A percentile compares a stretch with the other conserved stretches of the same genome.
phyloP scores from a whole-genome alignment of 2,329 filamentous ascomycete genomes.

The Alternaria arborescens region DNA sequence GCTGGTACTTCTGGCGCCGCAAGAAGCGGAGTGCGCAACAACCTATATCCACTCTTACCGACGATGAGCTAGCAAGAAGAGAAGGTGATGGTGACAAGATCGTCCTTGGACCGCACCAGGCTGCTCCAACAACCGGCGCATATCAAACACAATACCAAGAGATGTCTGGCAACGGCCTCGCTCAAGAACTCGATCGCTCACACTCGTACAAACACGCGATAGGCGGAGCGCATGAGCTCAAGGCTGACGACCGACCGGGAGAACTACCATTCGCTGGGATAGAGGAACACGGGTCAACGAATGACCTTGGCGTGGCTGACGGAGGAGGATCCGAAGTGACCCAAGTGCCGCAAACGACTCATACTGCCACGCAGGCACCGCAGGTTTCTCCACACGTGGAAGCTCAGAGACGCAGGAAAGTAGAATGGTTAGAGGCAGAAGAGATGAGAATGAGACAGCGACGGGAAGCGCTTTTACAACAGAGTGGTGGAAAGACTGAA shows the following conservation, averaged over 20 bases:
- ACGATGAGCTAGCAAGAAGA: background rate
- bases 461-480: conserved; percentile 5
- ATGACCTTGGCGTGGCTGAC: background rate
- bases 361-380: background rate
- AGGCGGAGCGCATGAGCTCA: background rate
- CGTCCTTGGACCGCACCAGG: background rate
- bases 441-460: conserved; percentile 15
- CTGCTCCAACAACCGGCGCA: background rate
- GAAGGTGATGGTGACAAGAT: background rate
- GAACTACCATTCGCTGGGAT: background rate
- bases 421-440: conserved; percentile 20
- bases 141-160: background rate
- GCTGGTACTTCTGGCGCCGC: background rate
- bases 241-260: background rate
- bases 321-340: no score
- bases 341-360: background rate
- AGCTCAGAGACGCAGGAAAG: conserved; percentile 11
- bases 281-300: background rate
- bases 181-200: background rate
- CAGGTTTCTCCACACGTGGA: conserved; percentile 1
- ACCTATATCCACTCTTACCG: background rate
- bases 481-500: background rate
- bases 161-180: background rate
- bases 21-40: background rate
- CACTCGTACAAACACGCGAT: background rate